These are phyloP conservation scores for Prinsepia uniflora DNA, from an alignment of 306 rosid genomes.

Conservation along the genomic window DNA sequence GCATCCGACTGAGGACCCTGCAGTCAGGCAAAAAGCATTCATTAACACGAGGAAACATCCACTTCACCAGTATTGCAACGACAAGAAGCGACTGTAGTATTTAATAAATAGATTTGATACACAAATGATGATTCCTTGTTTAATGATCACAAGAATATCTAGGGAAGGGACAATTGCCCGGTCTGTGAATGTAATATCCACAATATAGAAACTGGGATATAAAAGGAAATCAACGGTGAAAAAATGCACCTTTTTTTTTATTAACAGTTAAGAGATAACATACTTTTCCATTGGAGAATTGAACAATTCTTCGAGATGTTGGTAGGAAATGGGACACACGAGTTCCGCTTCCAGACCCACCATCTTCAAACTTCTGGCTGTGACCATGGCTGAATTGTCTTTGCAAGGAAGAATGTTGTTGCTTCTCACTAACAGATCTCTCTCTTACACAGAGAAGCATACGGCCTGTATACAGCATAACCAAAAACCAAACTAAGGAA, in stretches of 20 bases:
- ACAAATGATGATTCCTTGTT: neutral
- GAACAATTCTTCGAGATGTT: slow-evolving; percentile 60
- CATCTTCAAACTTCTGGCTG: slow-evolving; percentile 66
- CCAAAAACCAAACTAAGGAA: slow-evolving; percentile 14
- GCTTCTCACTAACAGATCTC: slow-evolving; percentile 55
- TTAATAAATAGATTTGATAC: neutral
- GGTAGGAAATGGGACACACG: slow-evolving; percentile 60
- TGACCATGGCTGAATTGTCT: slow-evolving; percentile 81
- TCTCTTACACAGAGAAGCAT: slow-evolving; percentile 98
- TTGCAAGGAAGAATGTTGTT: slow-evolving; percentile 53
- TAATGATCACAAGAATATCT: neutral
- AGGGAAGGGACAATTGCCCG: neutral
- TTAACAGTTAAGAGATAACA: neutral
- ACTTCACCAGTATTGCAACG: neutral
- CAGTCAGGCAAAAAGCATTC: slow-evolving; percentile 11
- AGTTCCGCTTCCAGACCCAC: slow-evolving; percentile 61
- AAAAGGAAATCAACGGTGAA: neutral
- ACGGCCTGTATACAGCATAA: slow-evolving; percentile 54
- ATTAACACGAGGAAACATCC: neutral
- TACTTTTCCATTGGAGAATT: slow-evolving; percentile 57
- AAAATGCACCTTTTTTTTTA: neutral
- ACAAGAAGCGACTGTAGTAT: neutral
- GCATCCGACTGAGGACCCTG: slow-evolving; percentile 59
- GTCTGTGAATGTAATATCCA: neutral
- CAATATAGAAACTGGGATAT: neutral